phyloP scores from a whole-genome alignment of 2,329 filamentous ascomycete species.

The Trichoderma brevicompactum region DNA sequence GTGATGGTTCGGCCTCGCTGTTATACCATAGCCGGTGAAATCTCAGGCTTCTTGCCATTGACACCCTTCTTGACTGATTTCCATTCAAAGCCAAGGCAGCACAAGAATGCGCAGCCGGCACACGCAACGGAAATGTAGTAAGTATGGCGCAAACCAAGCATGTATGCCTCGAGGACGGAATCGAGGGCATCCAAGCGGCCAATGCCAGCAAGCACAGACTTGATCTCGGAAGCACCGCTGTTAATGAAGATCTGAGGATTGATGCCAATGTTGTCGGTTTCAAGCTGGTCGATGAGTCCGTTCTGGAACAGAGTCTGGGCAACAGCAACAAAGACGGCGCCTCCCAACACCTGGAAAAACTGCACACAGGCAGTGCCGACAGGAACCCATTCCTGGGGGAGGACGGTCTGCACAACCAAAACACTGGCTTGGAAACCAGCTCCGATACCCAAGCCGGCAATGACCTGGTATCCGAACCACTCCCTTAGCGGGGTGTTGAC shows the following conservation, averaged over 20 bases:
- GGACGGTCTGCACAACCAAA: slow-evolving; percentile 57
- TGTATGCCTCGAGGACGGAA: slow-evolving; percentile 54
- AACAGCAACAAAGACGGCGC: slow-evolving; percentile 67
- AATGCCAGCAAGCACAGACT: slow-evolving; percentile 48
- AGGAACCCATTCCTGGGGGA: slow-evolving; percentile 54
- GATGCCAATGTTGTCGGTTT: slow-evolving; percentile 49
- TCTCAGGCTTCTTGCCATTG: slow-evolving; percentile 37
- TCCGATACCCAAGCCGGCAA: slow-evolving; percentile 59
- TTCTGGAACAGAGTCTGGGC: slow-evolving; percentile 71
- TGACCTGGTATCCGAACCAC: slow-evolving; percentile 64
- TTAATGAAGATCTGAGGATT: slow-evolving; percentile 55
- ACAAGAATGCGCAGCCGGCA: slow-evolving; percentile 51
- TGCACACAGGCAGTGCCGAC: slow-evolving; percentile 56
- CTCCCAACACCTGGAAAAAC: slow-evolving; percentile 69
- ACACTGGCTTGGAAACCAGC: slow-evolving; percentile 54
- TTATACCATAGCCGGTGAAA: slow-evolving; percentile 17
- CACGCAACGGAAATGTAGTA: slow-evolving; percentile 58
- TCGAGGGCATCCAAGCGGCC: slow-evolving; percentile 48
- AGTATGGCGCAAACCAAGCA: slow-evolving; percentile 53
- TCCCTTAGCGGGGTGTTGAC: slow-evolving; percentile 50
- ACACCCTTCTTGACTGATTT: slow-evolving; percentile 56
- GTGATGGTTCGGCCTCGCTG: neutral
- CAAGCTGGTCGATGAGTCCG: slow-evolving; percentile 59
- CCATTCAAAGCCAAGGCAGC: slow-evolving; percentile 53
- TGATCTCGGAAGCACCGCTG: slow-evolving; percentile 57